phyloP scores from a whole-genome alignment of 1,139 yeast genomes.

The Pichia sp. region DNA sequence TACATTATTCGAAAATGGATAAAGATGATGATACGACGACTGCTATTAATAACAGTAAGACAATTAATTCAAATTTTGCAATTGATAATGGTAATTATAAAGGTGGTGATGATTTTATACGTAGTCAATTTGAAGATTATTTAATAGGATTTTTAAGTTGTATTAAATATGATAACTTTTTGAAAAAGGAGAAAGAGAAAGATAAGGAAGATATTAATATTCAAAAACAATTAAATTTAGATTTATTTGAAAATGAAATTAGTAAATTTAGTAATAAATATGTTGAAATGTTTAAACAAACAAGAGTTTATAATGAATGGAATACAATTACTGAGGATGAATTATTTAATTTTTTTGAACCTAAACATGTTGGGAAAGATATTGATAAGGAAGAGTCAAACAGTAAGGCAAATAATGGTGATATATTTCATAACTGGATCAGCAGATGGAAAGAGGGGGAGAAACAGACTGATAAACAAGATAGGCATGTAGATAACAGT shows the following conservation, averaged over 20 bases:
- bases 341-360: slow-evolving; percentile 79
- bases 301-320: slow-evolving; percentile 69
- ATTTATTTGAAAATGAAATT: slow-evolving; percentile 36
- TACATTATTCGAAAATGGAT: slow-evolving; percentile 9
- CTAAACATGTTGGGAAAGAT: slow-evolving; percentile 45
- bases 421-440: slow-evolving; percentile 13
- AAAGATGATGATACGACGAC: slow-evolving; percentile 19
- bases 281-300: slow-evolving; percentile 55
- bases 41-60: slow-evolving; percentile 22
- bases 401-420: slow-evolving; percentile 2
- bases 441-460: slow-evolving; percentile 1
- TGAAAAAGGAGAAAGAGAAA: slow-evolving; percentile 28
- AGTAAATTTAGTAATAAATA: slow-evolving; percentile 49
- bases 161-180: slow-evolving; percentile 61
- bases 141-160: slow-evolving; percentile 68
- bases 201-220: slow-evolving; percentile 24
- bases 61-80: slow-evolving; percentile 40
- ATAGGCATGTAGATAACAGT: too few relatives aligned
- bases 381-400: slow-evolving; percentile 1
- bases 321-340: slow-evolving; percentile 75
- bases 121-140: slow-evolving; percentile 88
- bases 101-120: slow-evolving; percentile 86
- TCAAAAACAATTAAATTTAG: slow-evolving; percentile 12
- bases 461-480: not conserved
- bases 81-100: slow-evolving; percentile 40